Percentiles rank a stretch among this genome's conserved stretches.
Evolutionary conservation across 108 stramenopile species (phyloP).

Genomic region (Mediolabrus comicus): DNA sequence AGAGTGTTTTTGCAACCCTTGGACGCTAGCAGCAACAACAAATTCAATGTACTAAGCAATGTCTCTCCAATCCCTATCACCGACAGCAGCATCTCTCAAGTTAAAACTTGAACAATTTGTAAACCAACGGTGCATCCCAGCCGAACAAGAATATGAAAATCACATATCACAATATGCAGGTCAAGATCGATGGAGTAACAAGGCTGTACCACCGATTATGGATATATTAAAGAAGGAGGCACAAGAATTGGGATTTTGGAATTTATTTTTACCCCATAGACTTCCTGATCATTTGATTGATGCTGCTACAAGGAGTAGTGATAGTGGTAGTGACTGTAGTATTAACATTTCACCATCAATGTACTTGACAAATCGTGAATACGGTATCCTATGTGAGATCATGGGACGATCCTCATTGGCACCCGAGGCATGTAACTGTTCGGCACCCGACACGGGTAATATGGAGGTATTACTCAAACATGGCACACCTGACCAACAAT

Average conservation of each 20-base stretch:
- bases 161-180: conserved; percentile 59
- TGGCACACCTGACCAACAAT: conserved; percentile 78
- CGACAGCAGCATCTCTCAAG: conserved; percentile 37
- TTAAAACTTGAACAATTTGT: conserved; percentile 74
- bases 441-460: conserved; percentile 97
- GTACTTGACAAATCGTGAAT: conserved; percentile 73
- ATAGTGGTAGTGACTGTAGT: neutral
- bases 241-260: conserved; percentile 82
- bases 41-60: too few relatives aligned
- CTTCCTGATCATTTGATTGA: conserved; percentile 44
- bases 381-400: conserved; percentile 85
- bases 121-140: conserved; percentile 72
- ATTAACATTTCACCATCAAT: conserved; percentile 40
- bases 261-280: conserved; percentile 77
- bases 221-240: conserved; percentile 63
- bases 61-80: conserved; percentile 8
- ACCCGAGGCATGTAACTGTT: conserved; percentile 93
- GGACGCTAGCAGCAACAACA: too few relatives aligned
- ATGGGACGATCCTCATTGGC: conserved; percentile 88
- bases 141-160: conserved; percentile 70
- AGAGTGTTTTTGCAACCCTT: too few relatives aligned
- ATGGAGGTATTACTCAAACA: conserved; percentile 95
- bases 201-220: conserved; percentile 73
- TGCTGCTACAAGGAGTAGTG: neutral
- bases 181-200: conserved; percentile 59